Percentiles rank a stretch among this genome's conserved stretches.
These are phyloP conservation scores for Chenopodium suecicum DNA, from an alignment of 148 eudicot species.

Conservation along the genomic window DNA sequence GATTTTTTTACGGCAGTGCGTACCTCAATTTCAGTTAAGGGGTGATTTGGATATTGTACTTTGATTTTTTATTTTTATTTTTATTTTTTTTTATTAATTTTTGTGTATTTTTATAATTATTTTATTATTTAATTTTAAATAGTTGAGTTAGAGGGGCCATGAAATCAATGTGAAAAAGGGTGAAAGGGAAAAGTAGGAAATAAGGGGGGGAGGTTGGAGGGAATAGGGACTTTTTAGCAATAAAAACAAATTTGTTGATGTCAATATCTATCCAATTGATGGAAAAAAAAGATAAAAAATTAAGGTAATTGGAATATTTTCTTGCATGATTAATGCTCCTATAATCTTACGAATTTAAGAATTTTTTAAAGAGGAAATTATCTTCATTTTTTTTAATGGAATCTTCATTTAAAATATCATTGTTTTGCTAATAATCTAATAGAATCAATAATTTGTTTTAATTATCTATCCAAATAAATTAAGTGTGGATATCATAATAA, in stretches of 20 bases:
- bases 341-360: too few relatives aligned
- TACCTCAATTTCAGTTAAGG: neutral
- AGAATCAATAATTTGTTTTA: too few relatives aligned
- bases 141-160: neutral
- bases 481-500: too few relatives aligned
- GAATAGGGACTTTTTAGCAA: neutral
- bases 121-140: neutral
- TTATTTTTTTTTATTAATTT: too few relatives aligned
- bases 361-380: too few relatives aligned
- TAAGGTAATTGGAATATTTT: neutral
- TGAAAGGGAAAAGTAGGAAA: neutral
- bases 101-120: too few relatives aligned
- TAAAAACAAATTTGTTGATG: neutral
- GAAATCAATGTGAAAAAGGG: neutral
- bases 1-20: too few relatives aligned
- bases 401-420: too few relatives aligned
- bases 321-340: neutral
- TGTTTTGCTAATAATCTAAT: too few relatives aligned
- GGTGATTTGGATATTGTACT: neutral
- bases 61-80: too few relatives aligned
- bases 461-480: too few relatives aligned
- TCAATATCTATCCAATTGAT: neutral
- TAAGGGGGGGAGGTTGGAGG: neutral
- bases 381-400: too few relatives aligned
- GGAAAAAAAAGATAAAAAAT: neutral